Conservation (phyloP, 768 basidiomycete species). For the Rhodotorula taiwanensis region DNA sequence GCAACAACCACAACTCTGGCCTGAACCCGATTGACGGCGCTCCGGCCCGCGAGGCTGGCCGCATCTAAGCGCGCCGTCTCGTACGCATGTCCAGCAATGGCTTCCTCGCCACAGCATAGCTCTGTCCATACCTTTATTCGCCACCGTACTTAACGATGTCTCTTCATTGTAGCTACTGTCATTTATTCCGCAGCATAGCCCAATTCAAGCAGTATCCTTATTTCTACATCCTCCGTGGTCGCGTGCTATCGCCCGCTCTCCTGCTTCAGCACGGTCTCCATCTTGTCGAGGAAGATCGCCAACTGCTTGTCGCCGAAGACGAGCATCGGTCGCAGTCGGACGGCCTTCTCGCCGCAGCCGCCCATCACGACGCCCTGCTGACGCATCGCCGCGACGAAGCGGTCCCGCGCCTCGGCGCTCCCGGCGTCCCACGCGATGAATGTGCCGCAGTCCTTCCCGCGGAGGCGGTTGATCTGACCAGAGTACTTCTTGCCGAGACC, state of each 20-base stretch:
- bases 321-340: conserved; percentile 36
- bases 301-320: conserved; percentile 40
- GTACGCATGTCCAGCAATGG: no score
- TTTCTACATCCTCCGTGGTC: no score
- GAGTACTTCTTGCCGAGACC: conserved; percentile 20
- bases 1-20: no score
- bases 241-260: neutral
- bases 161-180: no score
- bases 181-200: no score
- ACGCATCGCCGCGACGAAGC: conserved; percentile 43
- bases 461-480: conserved; percentile 26
- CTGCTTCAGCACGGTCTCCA: neutral
- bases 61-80: no score
- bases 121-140: no score
- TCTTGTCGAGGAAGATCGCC: conserved; percentile 4
- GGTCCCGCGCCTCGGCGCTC: conserved; percentile 41
- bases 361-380: conserved; percentile 46
- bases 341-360: conserved; percentile 41
- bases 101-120: no score
- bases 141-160: no score
- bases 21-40: no score
- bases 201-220: no score
- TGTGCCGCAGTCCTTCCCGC: conserved; percentile 46
- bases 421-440: conserved; percentile 47
- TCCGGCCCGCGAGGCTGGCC: no score